Conservation (phyloP, 345 rosid species). For the Litchi chinensis region DNA sequence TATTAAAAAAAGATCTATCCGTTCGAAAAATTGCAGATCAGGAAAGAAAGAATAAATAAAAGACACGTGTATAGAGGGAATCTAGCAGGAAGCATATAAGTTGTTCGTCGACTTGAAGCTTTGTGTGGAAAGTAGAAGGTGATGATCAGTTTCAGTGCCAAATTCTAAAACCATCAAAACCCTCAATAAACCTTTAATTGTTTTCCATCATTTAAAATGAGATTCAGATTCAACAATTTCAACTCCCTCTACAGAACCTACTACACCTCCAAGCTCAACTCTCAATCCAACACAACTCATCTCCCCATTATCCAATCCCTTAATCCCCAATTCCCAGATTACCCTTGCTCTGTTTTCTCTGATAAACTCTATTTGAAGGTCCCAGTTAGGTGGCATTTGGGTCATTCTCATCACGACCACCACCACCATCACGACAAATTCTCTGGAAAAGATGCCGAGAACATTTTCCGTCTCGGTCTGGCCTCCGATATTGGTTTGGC, state of each 20-base stretch:
- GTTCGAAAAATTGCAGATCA: too few species aligned
- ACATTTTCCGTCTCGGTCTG: slow-evolving; percentile 79
- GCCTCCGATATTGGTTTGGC: slow-evolving; percentile 61
- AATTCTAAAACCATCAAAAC: not conserved
- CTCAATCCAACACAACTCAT: slow-evolving; percentile 22
- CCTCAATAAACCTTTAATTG: not conserved
- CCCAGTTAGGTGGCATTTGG: slow-evolving; percentile 73
- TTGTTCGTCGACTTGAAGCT: not conserved
- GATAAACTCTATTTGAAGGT: slow-evolving; percentile 31
- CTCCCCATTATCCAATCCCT: slow-evolving; percentile 22
- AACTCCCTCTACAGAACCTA: slow-evolving; percentile 41
- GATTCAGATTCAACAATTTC: slow-evolving; percentile 46
- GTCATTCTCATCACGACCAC: slow-evolving; percentile 54
- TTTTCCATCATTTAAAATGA: slow-evolving; percentile 32
- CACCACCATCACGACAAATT: slow-evolving; percentile 31
- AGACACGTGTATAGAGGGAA: too few species aligned
- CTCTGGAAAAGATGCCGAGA: slow-evolving; percentile 54
- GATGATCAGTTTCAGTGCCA: not conserved
- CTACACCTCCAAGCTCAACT: slow-evolving; percentile 36
- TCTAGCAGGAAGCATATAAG: not conserved
- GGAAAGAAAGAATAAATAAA: too few species aligned
- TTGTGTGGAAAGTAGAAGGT: not conserved
- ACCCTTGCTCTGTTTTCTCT: not conserved
- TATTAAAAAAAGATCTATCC: too few species aligned
- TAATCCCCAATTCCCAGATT: slow-evolving; percentile 25